phyloP scores from a whole-genome alignment of 352 stramenopile species.

The Phytophthora crassamura region DNA sequence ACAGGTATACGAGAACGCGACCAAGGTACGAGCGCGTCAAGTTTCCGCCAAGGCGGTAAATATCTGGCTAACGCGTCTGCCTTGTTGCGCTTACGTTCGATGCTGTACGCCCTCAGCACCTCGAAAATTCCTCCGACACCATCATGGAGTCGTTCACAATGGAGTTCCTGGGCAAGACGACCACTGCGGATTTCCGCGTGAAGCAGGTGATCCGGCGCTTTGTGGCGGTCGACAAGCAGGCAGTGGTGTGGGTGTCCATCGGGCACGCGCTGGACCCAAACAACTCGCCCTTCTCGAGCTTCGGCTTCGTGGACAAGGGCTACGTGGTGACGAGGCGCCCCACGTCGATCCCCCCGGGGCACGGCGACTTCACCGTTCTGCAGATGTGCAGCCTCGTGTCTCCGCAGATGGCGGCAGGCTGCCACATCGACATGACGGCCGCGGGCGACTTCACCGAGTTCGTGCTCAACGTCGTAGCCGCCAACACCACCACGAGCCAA shows the following conservation, averaged over 20 bases:
- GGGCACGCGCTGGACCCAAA: slow-evolving; percentile 24
- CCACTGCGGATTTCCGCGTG: slow-evolving; percentile 41
- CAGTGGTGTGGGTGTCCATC: slow-evolving; percentile 56
- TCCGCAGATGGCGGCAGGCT: slow-evolving; percentile 47
- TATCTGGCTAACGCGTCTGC: slow-evolving; percentile 15
- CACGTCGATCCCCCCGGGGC: slow-evolving; percentile 28
- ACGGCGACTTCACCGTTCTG: slow-evolving; percentile 50
- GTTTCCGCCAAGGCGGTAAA: not conserved
- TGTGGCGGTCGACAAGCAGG: slow-evolving; percentile 40
- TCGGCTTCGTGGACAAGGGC: slow-evolving; percentile 60
- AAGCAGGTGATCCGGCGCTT: slow-evolving; percentile 51
- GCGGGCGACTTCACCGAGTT: slow-evolving; percentile 61
- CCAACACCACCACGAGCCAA: slow-evolving; percentile 49
- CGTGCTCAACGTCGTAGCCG: slow-evolving; percentile 47
- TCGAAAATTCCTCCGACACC: slow-evolving; percentile 43
- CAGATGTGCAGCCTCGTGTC: slow-evolving; percentile 67
- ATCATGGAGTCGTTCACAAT: slow-evolving; percentile 57
- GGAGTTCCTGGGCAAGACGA: slow-evolving; percentile 43
- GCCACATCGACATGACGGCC: slow-evolving; percentile 36
- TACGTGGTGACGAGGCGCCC: slow-evolving; percentile 64
- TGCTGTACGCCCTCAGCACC: slow-evolving; percentile 13
- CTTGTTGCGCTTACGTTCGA: not conserved
- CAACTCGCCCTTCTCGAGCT: slow-evolving; percentile 46
- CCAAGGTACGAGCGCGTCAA: slow-evolving; percentile 22
- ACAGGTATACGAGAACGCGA: slow-evolving; percentile 40